Evolutionary conservation across 305 asterid genomes (phyloP).

Genomic region (Ilex paraguariensis): DNA sequence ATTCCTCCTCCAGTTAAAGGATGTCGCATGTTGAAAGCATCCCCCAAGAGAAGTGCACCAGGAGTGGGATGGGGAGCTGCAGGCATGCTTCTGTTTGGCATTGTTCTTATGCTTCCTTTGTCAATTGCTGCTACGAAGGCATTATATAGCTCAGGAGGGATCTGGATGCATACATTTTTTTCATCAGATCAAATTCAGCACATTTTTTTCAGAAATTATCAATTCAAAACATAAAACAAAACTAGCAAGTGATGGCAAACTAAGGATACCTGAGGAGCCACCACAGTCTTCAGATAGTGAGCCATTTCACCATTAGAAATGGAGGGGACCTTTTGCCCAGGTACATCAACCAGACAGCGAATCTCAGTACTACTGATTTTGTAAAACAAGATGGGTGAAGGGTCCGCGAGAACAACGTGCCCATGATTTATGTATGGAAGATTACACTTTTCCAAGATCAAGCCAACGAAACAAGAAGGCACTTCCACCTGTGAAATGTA

Average conservation of each 20-base stretch:
- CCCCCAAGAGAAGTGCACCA: conserved; percentile 69
- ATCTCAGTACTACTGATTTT: conserved; percentile 72
- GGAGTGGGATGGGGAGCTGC: conserved; percentile 80
- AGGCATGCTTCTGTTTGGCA: conserved; percentile 87
- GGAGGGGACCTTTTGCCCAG: conserved; percentile 78
- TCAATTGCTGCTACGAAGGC: conserved; percentile 53
- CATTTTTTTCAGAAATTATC: not conserved
- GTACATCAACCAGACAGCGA: conserved; percentile 72
- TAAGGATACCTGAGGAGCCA: conserved; percentile 62
- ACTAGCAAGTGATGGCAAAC: not conserved
- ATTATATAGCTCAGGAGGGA: conserved; percentile 54
- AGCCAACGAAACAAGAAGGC: conserved; percentile 72
- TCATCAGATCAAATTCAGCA: not conserved
- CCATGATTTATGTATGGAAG: conserved; percentile 72
- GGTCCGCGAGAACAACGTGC: conserved; percentile 61
- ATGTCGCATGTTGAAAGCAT: conserved; percentile 85
- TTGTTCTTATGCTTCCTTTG: conserved; percentile 64
- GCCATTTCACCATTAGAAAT: conserved; percentile 71
- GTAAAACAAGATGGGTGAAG: conserved; percentile 62
- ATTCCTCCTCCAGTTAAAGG: conserved; percentile 91
- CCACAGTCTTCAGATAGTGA: conserved; percentile 47
- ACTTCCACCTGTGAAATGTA: conserved; percentile 48
- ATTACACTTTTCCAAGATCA: conserved; percentile 57
- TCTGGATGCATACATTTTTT: conserved; percentile 22
- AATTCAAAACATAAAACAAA: not conserved